Evolutionary conservation across 2,329 filamentous ascomycete species (phyloP), one percentile per base, ranked within the genome.

Genomic region (Pseudogymnoascus sp.): DNA sequence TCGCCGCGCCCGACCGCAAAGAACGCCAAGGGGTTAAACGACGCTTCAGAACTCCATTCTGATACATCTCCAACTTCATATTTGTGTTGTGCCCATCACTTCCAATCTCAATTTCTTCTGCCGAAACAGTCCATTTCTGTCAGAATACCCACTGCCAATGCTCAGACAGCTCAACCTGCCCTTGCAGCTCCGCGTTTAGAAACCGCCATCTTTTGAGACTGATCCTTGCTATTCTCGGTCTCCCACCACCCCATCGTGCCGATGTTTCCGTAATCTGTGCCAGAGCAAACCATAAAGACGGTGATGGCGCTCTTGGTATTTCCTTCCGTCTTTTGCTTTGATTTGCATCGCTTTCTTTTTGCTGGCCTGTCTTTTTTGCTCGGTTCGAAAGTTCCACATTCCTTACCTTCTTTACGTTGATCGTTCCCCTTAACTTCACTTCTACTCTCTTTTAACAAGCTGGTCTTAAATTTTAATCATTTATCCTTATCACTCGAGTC

Each of bases 301-400:
- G 48, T 29, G 33, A 40, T 59, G 58, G 58, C 58, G 58, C 58
- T 59, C 58, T 59, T 59, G 58, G 58, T 59, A 59, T 59, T 59
- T 59, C 12, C 18, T 59, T 59, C 31, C 9, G 33, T 59, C 58
- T 59, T 59, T 55, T 33, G 25, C 5, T 27, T 39, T 59, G 21
- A 59, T 37, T 18, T 39, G 25, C 36, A 37, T 40, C 36, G 58
- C 58, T 40, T 37, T 59, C 33, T 59, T 37, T 59, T 18, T 40
- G 15, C 36, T 40, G 33, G 18, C 58, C 58, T 59, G 33, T 59
- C 33, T 59, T 36, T 40, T 59, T 59, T 40, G 58, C 10, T 39
- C 21, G 33, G 58, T 40, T 59, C 58, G 58, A 59, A 55, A 55
- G 48, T 55, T 55, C 58, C 33, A 37, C 33, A 40, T 29, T 37